Evolutionary conservation across 2,329 filamentous ascomycete species (phyloP), one percentile per base, ranked within the genome.

Genomic region (Trichoderma sp.): DNA sequence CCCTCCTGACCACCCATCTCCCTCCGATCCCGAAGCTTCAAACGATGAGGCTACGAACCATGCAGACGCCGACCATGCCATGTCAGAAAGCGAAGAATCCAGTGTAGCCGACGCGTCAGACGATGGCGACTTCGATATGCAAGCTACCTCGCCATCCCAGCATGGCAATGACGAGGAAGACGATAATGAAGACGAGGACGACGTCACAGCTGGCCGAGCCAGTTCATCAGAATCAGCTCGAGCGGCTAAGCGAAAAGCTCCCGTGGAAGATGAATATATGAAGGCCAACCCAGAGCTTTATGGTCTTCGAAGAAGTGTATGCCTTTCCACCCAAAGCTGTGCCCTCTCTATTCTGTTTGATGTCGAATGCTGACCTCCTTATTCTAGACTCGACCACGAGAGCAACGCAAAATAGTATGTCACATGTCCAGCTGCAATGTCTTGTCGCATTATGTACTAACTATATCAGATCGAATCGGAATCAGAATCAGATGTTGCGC

Each of bases 261-360:
- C 88, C 82, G 83, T 90, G 50, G 91, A 93, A 69, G 93, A 97
- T 76, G 92, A 95, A 64, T 95, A 92, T 82, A 98, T 98, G 80
- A 90, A 93, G 80, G 93, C 94, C 81, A 97, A 99, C 81, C 97
- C 97, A 62, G 95, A 98, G 85, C 88, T 99, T 9, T 99, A 98
- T 86, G 97, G 97, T 65, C 88, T 99, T 79, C 92, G 97, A 80
- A 91, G 97, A 86, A 99, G 97, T 87, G 95, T 97, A 92, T 77
- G 93, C 24, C 66, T 62, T 35, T 56, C 12, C 35, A 27, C 24
- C n/a, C 27, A 8, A 45, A 35, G 29, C 67, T 45, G 7, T 62
- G 18, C 8, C 27, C 56, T 35, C 31, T 62, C 56, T 16, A 21
- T 31, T n/a, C 35, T 18, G 1, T 29, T 45, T 45, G 7, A 41